Base-by-base conservation (phyloP, 176 grass and related monocot species). In the Elymus sibiricus region DNA sequence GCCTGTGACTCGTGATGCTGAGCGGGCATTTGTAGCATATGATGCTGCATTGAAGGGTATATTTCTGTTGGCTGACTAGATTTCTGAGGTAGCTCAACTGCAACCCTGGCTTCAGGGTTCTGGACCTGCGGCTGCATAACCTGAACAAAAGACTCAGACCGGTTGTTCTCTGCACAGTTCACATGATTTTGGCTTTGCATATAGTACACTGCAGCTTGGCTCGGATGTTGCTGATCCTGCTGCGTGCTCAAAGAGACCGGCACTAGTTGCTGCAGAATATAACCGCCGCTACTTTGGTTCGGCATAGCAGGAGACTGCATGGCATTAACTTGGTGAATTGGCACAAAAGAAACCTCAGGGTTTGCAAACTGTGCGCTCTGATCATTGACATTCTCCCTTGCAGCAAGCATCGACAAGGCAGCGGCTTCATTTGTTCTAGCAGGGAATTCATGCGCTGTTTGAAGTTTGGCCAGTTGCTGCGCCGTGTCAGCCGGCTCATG, bases 401-500 rank as follows among this genome's bases (percentile, higher is more conserved):
- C 13, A 25, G 85, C 79, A 5, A 82, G 77, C 39, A 82, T 39
- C 26, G 96, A 76, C 5, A 66, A 49, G 58, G 86, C 32, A 2
- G 84, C 34, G 34, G 51, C 49, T 76, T 94, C 92, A 66, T 86
- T 88, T 28, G 85, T 84, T 83, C 87, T 78, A 51, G 83, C 7
- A 35, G 92, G 75, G 26, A 89, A 85, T 12, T 97, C 92, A n/a
- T 94, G 94, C n/a, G 78, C 53, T 16, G 88, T 76, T 32, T 99
- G 92, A 85, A 97, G 94, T 25, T 89, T 93, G 13, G 87, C 81
- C 24, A 99, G 87, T 70, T 99, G 92, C 25, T 83, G 90, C 6
- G 92, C 90, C 64, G 87, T 34, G 25, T 97, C 94, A 67, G 89
- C 92, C 12, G 91, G 83, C 59, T 99, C 97, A 63, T 99, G 94